These are phyloP conservation scores for Rhodotorula paludigena DNA, from an alignment of 768 basidiomycete species.

Conservation along the genomic window DNA sequence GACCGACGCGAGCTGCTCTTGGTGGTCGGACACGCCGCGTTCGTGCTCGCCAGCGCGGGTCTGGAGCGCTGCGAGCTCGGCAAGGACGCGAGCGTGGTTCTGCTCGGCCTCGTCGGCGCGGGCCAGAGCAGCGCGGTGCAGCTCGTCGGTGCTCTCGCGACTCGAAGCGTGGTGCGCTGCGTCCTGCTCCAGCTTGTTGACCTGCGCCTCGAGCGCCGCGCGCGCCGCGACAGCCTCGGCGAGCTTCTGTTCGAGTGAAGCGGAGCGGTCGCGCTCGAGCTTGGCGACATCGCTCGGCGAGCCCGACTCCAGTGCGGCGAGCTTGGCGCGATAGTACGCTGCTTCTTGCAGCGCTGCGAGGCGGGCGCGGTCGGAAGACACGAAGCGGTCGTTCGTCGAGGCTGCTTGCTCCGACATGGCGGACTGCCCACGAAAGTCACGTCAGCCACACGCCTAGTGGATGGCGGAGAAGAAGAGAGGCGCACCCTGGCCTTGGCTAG, in stretches of 20 bases:
- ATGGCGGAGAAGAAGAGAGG: background rate
- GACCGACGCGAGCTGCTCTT: conserved; percentile 66
- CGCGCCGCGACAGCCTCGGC: conserved; percentile 61
- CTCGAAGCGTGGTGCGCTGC: conserved; percentile 65
- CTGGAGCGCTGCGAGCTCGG: conserved; percentile 67
- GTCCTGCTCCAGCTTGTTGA: conserved; percentile 57
- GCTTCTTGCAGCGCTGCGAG: conserved; percentile 82
- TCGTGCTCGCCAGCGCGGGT: conserved; percentile 61
- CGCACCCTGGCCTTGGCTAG: conserved; percentile 78
- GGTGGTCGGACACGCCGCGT: conserved; percentile 65
- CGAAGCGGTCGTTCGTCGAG: conserved; percentile 67
- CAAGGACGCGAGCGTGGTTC: conserved; percentile 58
- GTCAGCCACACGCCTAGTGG: background rate
- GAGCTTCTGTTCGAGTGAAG: conserved; percentile 68
- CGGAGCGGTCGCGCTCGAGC: conserved; percentile 70
- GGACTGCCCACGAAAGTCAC: conserved; percentile 51
- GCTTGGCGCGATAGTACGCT: conserved; percentile 89
- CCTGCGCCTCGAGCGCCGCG: conserved; percentile 62
- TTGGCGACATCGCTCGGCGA: conserved; percentile 62
- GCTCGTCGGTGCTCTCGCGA: conserved; percentile 71
- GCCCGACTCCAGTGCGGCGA: conserved; percentile 73
- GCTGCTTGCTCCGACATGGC: conserved; percentile 51
- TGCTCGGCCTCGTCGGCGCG: conserved; percentile 71
- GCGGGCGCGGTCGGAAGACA: conserved; percentile 72
- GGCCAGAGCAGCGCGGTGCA: conserved; percentile 63